Conservation (phyloP, 768 basidiomycete genomes). For the Collybia sp. region DNA sequence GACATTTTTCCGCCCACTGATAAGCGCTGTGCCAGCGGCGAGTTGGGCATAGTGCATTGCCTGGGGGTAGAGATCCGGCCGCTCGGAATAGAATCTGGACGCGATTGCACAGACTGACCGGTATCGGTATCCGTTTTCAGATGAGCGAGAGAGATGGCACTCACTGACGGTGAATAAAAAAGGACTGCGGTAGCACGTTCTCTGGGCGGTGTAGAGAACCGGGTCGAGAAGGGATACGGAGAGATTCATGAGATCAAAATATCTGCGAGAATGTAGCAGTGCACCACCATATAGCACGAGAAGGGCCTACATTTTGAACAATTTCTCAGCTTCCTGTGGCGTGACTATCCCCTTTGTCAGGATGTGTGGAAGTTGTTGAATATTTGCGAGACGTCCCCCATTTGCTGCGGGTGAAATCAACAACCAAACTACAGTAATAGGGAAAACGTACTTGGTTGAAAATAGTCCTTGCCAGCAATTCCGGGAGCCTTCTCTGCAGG, state of each 20-base stretch:
- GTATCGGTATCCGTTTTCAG: too few species aligned
- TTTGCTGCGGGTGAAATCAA: slow-evolving; percentile 25
- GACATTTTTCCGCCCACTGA: slow-evolving; percentile 73
- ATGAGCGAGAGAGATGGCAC: slow-evolving; percentile 19
- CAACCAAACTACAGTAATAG: neutral
- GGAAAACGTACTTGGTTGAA: slow-evolving; percentile 48
- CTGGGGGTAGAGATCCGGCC: slow-evolving; percentile 64
- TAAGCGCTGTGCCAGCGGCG: slow-evolving; percentile 73
- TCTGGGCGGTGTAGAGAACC: slow-evolving; percentile 77
- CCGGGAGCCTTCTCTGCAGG: slow-evolving; percentile 50
- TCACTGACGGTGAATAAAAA: slow-evolving; percentile 90
- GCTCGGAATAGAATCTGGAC: slow-evolving; percentile 72
- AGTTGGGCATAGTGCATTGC: slow-evolving; percentile 73
- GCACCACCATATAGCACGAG: too few species aligned
- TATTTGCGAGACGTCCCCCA: slow-evolving; percentile 28
- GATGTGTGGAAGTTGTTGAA: slow-evolving; percentile 56
- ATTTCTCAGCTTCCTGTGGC: slow-evolving; percentile 59
- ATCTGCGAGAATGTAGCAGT: slow-evolving; percentile 32
- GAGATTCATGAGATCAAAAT: slow-evolving; percentile 74
- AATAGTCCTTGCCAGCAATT: slow-evolving; percentile 66
- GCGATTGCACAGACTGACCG: slow-evolving; percentile 78
- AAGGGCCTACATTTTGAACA: slow-evolving; percentile 62
- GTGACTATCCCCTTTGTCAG: slow-evolving; percentile 60
- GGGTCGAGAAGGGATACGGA: slow-evolving; percentile 80
- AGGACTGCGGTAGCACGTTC: slow-evolving; percentile 77